Evolutionary conservation across 2,329 filamentous ascomycete species (phyloP).

Genomic region (Pyrenochaeta sp.): DNA sequence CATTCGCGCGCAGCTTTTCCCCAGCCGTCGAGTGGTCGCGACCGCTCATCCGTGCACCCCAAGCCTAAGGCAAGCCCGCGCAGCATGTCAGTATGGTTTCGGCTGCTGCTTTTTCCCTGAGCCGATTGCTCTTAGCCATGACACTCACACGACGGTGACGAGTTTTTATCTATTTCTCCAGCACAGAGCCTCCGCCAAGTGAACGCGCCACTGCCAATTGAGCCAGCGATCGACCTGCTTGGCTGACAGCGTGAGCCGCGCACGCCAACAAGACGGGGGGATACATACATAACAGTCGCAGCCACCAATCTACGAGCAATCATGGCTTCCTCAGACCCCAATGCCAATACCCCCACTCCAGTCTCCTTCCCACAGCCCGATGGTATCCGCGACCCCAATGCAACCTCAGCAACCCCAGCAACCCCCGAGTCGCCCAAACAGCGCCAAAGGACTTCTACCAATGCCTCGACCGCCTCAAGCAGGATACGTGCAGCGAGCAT

Average conservation of each 20-base stretch:
- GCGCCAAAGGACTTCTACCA: constrained; percentile 39
- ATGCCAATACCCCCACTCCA: constrained; percentile 29
- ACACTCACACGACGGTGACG: constrained; percentile 7
- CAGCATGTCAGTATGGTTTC: constrained; percentile 10
- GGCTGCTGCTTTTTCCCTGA: not conserved
- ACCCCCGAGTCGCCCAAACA: constrained; percentile 27
- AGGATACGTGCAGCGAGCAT: constrained; percentile 47
- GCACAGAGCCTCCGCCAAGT: constrained; percentile 27
- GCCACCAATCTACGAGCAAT: constrained; percentile 1
- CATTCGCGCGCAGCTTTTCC: constrained; percentile 4
- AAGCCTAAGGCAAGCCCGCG: constrained; percentile 4
- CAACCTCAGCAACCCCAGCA: constrained; percentile 17
- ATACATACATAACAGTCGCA: constrained; percentile 9
- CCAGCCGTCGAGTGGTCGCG: not conserved
- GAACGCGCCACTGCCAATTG: constrained; percentile 15
- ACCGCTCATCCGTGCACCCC: constrained; percentile 2
- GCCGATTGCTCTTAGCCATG: constrained; percentile 8
- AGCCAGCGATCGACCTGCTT: constrained; percentile 19
- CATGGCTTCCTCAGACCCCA: constrained; percentile 33
- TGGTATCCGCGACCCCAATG: constrained; percentile 15
- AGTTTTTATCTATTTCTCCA: not conserved
- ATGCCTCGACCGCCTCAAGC: constrained; percentile 41
- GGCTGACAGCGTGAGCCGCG: constrained; percentile 13
- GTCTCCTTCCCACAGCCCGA: constrained; percentile 39
- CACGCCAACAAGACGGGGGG: constrained; percentile 2